Conservation (phyloP, 306 rosid species). For the Styphnolobium japonicum region DNA sequence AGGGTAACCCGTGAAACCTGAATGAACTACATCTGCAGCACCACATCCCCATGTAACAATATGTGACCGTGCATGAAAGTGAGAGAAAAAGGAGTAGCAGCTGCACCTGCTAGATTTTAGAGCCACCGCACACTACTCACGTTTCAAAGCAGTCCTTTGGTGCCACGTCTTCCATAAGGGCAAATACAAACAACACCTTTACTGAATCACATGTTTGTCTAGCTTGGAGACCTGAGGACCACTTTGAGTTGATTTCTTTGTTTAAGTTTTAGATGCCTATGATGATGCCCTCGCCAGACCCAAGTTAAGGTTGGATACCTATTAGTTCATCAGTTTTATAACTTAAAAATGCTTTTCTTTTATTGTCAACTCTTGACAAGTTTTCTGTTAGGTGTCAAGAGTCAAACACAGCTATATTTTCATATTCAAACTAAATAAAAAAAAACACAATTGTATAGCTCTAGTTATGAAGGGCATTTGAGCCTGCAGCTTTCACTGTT, state of each 20-base stretch:
- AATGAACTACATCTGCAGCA: neutral
- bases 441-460: too few relatives aligned
- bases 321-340: neutral
- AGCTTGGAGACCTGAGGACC: neutral
- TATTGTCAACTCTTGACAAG: neutral
- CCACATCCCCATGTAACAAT: neutral
- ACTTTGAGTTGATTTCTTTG: neutral
- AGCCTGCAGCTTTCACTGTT: neutral
- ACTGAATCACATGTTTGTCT: slow-evolving; percentile 8
- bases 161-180: neutral
- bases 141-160: slow-evolving; percentile 15
- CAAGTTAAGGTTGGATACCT: neutral
- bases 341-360: neutral
- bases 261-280: neutral
- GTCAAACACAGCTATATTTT: neutral
- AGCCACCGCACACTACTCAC: slow-evolving; percentile 6
- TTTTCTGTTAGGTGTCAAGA: neutral
- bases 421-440: too few relatives aligned
- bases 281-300: neutral
- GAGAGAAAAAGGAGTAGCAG: neutral
- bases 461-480: neutral
- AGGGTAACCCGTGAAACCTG: slow-evolving; percentile 20
- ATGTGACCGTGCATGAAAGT: slow-evolving; percentile 3
- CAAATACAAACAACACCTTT: neutral
- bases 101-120: neutral